These are phyloP conservation scores for Lathyrus aphaca DNA, from an alignment of 306 rosid genomes.

Conservation along the genomic window DNA sequence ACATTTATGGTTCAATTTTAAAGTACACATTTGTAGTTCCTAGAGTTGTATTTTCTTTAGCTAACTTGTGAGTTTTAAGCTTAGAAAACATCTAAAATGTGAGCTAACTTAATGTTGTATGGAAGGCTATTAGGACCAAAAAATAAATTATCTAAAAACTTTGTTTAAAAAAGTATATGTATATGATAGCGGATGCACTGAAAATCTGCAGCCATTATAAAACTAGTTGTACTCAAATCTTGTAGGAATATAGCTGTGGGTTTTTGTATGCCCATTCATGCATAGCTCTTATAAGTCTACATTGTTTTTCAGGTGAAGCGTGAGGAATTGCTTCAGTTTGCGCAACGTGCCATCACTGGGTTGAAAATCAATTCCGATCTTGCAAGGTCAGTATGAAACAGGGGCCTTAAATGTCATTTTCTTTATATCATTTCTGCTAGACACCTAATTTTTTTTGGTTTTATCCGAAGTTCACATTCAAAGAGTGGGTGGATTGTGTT, in stretches of 20 bases:
- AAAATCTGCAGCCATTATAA: constrained; percentile 2
- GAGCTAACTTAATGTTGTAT: constrained; percentile 1
- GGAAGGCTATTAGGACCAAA: background rate
- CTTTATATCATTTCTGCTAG: constrained; percentile 12
- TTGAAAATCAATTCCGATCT: constrained; percentile 79
- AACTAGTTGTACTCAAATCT: background rate
- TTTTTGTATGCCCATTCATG: constrained; percentile 24
- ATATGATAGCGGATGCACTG: background rate
- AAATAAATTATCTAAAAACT: background rate
- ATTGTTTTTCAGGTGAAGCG: constrained; percentile 77
- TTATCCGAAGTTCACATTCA: constrained; percentile 6
- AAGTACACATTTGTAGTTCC: constrained; percentile 21
- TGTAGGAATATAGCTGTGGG: background rate
- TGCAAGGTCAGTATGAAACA: constrained; percentile 63
- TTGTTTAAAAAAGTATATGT: background rate
- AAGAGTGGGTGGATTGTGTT: constrained; percentile 17
- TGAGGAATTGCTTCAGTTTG: constrained; percentile 98
- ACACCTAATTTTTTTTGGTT: constrained; percentile 1
- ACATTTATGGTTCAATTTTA: constrained; percentile 24
- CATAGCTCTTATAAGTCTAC: constrained; percentile 18
- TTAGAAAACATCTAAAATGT: background rate
- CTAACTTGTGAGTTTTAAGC: background rate
- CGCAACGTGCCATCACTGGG: constrained; percentile 92
- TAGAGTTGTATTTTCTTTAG: constrained; percentile 26
- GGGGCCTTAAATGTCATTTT: constrained; percentile 30